A percentile compares a stretch with the other conserved stretches of the same genome.
These are phyloP conservation scores for Xanthoconium purpureum DNA, from an alignment of 768 basidiomycete species.

Conservation along the genomic window DNA sequence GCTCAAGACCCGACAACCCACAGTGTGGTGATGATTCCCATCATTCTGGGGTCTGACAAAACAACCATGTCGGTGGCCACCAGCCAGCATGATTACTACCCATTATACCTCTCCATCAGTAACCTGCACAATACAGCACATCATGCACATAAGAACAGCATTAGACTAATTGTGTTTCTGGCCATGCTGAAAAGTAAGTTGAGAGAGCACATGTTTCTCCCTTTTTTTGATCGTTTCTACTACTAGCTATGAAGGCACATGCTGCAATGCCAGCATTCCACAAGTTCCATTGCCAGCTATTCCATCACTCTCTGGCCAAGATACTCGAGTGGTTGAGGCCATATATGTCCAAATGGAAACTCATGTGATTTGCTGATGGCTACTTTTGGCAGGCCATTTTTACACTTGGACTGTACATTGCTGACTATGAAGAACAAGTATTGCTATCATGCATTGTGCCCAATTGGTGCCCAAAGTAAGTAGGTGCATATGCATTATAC, in stretches of 20 bases:
- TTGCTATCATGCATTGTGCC: conserved; percentile 32
- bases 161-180: background rate
- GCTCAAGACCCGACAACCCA: background rate
- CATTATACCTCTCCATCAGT: background rate
- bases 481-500: background rate
- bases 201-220: too few species aligned
- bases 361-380: background rate
- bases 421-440: conserved; percentile 40
- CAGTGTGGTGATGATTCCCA: background rate
- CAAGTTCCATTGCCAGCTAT: background rate
- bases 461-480: conserved; percentile 31
- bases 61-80: background rate
- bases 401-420: conserved; percentile 35
- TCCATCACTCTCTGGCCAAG: background rate
- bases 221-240: background rate
- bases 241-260: background rate
- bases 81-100: background rate
- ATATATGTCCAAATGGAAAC: background rate
- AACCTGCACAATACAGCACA: background rate
- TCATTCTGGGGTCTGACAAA: background rate
- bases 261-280: background rate
- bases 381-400: background rate
- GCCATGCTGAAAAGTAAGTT: conserved; percentile 9
- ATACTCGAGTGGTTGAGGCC: background rate
- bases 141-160: background rate